Evolutionary conservation across 208 protist species (phyloP).

Genomic region (Entamoeba nuttalli): DNA sequence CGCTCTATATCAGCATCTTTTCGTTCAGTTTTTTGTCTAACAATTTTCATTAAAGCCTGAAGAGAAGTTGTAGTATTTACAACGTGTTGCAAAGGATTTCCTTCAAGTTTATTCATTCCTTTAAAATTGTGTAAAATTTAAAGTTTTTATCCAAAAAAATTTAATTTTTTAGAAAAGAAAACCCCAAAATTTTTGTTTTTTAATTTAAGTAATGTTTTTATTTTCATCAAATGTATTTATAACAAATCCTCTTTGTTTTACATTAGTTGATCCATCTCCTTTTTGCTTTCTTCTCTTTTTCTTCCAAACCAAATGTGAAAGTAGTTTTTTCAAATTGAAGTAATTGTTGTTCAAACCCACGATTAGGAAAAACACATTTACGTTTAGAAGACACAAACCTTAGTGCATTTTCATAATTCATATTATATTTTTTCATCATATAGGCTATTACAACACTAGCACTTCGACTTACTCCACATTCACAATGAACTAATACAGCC

Average conservation of each 20-base stretch:
- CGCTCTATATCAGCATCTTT: background rate
- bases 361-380: background rate
- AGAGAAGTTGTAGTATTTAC: background rate
- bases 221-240: too few relatives aligned
- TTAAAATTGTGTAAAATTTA: too few relatives aligned
- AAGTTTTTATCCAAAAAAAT: too few relatives aligned
- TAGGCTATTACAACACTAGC: constrained; percentile 66
- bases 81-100: background rate
- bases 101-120: background rate
- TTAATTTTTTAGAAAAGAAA: too few relatives aligned
- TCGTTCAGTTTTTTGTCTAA: background rate
- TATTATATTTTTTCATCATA: constrained; percentile 60
- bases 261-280: background rate
- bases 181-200: too few relatives aligned
- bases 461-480: constrained; percentile 69
- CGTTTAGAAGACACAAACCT: background rate
- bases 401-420: constrained; percentile 53
- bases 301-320: background rate
- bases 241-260: background rate
- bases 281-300: background rate
- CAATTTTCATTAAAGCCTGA: background rate
- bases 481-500: constrained; percentile 69
- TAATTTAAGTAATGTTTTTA: too few relatives aligned
- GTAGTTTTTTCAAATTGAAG: background rate
- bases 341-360: background rate